These are phyloP conservation scores for Graphilbum sp. DNA, from an alignment of 2,329 filamentous ascomycete genomes.

Conservation along the genomic window DNA sequence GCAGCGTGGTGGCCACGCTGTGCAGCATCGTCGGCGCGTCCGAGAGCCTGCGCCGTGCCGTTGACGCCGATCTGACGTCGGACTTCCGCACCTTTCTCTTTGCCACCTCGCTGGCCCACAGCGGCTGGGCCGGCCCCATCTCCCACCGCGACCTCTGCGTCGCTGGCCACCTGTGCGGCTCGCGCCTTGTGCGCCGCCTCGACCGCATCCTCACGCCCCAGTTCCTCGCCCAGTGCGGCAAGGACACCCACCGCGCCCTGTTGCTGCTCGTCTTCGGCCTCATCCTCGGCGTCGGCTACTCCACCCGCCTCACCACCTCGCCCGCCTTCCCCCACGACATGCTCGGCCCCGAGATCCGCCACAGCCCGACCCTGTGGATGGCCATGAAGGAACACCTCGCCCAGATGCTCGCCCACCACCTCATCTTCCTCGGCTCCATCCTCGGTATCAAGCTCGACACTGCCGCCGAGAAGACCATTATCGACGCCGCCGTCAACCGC, in stretches of 20 bases:
- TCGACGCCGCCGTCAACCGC: slow-evolving; percentile 13
- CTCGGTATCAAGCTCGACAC: slow-evolving; percentile 17
- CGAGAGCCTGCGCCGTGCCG: slow-evolving; percentile 8
- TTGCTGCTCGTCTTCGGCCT: slow-evolving; percentile 15
- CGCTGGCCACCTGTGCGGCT: slow-evolving; percentile 13
- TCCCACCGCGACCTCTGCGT: slow-evolving; percentile 10
- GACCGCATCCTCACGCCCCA: slow-evolving; percentile 16
- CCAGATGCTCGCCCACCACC: slow-evolving; percentile 17
- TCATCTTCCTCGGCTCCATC: slow-evolving; percentile 15
- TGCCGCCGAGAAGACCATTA: slow-evolving; percentile 13
- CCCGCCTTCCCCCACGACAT: slow-evolving; percentile 10
- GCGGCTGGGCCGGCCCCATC: slow-evolving; percentile 9
- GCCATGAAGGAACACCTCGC: slow-evolving; percentile 17
- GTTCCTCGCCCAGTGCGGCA: slow-evolving; percentile 11
- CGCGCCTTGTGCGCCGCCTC: slow-evolving; percentile 14
- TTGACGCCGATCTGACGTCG: slow-evolving; percentile 10
- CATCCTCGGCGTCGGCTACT: slow-evolving; percentile 15
- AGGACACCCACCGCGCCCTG: slow-evolving; percentile 13
- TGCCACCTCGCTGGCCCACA: slow-evolving; percentile 13
- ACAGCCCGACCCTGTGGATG: slow-evolving; percentile 17
- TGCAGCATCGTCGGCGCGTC: slow-evolving; percentile 12
- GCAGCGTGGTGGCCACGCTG: slow-evolving; percentile 14
- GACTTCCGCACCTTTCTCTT: slow-evolving; percentile 16
- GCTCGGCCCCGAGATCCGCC: slow-evolving; percentile 12
- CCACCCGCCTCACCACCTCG: slow-evolving; percentile 9